These are phyloP conservation scores for Leccinum disarticulatum DNA, from an alignment of 768 basidiomycete species.

Conservation along the genomic window DNA sequence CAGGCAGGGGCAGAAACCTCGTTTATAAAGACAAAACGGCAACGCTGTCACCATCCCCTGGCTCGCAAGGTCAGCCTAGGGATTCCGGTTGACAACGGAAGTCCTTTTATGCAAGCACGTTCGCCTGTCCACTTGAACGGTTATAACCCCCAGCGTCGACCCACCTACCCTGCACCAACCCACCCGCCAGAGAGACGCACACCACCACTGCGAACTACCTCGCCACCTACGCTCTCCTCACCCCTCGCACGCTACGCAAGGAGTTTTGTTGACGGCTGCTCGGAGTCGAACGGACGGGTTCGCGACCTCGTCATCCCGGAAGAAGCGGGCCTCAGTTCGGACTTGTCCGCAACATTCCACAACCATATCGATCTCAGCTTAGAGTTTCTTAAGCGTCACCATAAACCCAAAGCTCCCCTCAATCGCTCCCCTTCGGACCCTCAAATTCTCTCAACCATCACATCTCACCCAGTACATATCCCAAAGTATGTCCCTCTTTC, in stretches of 20 bases:
- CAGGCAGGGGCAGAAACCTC: slow-evolving; percentile 21
- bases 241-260: slow-evolving; percentile 23
- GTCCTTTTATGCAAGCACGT: slow-evolving; percentile 35
- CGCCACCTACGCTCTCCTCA: slow-evolving; percentile 18
- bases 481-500: slow-evolving; percentile 36
- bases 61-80: slow-evolving; percentile 4
- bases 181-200: slow-evolving; percentile 9
- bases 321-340: slow-evolving; percentile 29
- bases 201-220: not conserved
- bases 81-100: slow-evolving; percentile 12
- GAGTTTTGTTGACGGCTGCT: slow-evolving; percentile 4
- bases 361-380: slow-evolving; percentile 34
- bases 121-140: slow-evolving; percentile 27
- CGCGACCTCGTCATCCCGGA: slow-evolving; percentile 34
- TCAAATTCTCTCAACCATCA: slow-evolving; percentile 61
- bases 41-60: slow-evolving; percentile 13
- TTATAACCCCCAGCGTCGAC: slow-evolving; percentile 22
- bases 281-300: slow-evolving; percentile 15
- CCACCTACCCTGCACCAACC: slow-evolving; percentile 15
- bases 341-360: slow-evolving; percentile 35
- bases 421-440: slow-evolving; percentile 49
- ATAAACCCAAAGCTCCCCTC: slow-evolving; percentile 48
- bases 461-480: slow-evolving; percentile 59
- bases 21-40: slow-evolving; percentile 33
- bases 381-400: slow-evolving; percentile 61